A percentile compares a stretch with the other conserved stretches of the same genome.
Evolutionary conservation across 2,329 filamentous ascomycete genomes (phyloP).

Genomic region (Aureobasidium namibiae): DNA sequence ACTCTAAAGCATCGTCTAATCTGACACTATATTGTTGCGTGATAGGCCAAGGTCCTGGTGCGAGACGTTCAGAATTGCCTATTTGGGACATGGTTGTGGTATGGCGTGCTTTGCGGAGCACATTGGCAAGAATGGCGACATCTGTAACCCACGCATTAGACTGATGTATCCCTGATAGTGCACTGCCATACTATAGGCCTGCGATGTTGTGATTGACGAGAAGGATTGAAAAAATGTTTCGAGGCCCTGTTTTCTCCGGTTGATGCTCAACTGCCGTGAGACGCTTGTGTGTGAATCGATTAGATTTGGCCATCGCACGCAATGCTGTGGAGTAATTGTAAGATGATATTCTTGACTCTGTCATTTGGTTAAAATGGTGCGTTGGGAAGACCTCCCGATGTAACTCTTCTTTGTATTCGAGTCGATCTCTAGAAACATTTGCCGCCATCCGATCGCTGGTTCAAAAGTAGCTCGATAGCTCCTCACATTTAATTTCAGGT

Average conservation of each 20-base stretch:
- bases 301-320: slow-evolving; percentile 1
- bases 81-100: not conserved
- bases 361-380: not conserved
- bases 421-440: not conserved
- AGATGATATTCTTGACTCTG: not conserved
- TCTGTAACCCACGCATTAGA: not conserved
- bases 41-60: not conserved
- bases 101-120: slow-evolving; percentile 8
- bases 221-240: not conserved
- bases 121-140: slow-evolving; percentile 9
- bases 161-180: not conserved
- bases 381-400: not conserved
- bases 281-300: not conserved
- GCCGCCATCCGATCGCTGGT: not conserved
- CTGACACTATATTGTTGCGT: not conserved
- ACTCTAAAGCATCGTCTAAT: not conserved
- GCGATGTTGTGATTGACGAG: not conserved
- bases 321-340: not conserved
- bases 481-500: not conserved
- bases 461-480: not conserved
- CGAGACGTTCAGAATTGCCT: slow-evolving; percentile 4
- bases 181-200: not conserved
- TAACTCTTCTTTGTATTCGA: not conserved
- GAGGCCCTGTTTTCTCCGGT: not conserved
- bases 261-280: not conserved